Conservation (phyloP, 345 rosid species). For the Geranium brycei region DNA sequence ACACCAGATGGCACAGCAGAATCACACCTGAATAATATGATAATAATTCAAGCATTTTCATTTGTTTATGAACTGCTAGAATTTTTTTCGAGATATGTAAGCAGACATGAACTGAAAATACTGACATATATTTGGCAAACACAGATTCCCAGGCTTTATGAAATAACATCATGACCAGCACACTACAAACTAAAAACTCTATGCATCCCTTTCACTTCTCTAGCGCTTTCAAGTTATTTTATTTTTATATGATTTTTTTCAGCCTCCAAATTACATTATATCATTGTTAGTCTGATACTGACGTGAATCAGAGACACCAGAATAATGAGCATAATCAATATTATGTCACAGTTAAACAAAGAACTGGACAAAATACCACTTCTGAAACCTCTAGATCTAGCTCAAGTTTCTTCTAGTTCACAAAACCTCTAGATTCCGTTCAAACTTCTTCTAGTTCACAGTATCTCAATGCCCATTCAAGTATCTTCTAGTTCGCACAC, state of each 20-base stretch:
- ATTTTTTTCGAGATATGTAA: neutral
- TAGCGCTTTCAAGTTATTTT: neutral
- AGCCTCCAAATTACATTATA: neutral
- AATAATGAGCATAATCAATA: neutral
- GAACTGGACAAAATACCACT: neutral
- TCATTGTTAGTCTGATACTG: neutral
- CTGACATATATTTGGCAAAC: neutral
- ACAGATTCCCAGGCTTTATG: neutral
- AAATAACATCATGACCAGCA: neutral
- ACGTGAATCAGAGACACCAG: neutral
- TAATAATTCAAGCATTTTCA: conserved; percentile 4
- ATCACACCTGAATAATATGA: conserved; percentile 57
- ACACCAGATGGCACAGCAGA: conserved; percentile 80
- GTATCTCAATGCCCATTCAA: neutral
- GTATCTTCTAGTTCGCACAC: neutral
- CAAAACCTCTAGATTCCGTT: neutral
- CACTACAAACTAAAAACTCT: neutral
- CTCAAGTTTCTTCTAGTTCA: neutral
- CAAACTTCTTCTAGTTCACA: neutral
- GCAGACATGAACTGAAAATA: neutral
- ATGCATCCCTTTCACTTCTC: neutral
- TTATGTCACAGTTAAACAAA: neutral
- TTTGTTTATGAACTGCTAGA: neutral
- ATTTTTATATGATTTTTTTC: neutral
- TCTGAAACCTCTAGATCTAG: neutral